These are phyloP conservation scores for Penicillium janthinellum DNA, from an alignment of 2,329 filamentous ascomycete species.

Conservation along the genomic window DNA sequence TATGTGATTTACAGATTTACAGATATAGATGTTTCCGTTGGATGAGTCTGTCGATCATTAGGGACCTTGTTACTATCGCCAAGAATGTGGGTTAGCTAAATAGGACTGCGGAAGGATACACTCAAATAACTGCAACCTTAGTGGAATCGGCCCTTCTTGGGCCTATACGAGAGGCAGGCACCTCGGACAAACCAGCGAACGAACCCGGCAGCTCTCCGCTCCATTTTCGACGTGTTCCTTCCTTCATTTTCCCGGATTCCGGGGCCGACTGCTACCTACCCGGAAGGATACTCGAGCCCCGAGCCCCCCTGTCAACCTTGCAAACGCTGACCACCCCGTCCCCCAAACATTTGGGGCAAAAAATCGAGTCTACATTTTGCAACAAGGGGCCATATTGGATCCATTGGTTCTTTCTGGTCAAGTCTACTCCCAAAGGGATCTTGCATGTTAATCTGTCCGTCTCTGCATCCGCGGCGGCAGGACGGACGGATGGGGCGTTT, in stretches of 20 bases:
- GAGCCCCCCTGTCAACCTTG: background rate
- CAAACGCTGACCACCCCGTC: background rate
- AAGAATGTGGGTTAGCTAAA: background rate
- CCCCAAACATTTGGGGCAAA: no score
- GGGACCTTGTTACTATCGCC: background rate
- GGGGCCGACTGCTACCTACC: background rate
- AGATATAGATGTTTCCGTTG: background rate
- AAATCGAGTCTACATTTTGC: background rate
- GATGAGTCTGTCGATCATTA: background rate
- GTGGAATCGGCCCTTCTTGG: background rate
- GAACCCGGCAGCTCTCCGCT: background rate
- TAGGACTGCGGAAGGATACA: background rate
- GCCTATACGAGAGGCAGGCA: background rate
- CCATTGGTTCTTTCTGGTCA: no score
- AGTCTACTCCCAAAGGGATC: background rate
- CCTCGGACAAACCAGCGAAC: background rate
- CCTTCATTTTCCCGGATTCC: background rate
- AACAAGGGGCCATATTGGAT: background rate
- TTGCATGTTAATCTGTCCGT: constrained; percentile 5
- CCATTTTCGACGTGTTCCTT: background rate
- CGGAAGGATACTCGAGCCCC: background rate
- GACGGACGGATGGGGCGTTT: background rate
- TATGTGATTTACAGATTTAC: no score
- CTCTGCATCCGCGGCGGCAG: constrained; percentile 1
- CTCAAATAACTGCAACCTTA: background rate